A percentile compares a stretch with the other conserved stretches of the same genome.
Conservation (phyloP, 129 eudicot species). For the Flaveria linearis region DNA sequence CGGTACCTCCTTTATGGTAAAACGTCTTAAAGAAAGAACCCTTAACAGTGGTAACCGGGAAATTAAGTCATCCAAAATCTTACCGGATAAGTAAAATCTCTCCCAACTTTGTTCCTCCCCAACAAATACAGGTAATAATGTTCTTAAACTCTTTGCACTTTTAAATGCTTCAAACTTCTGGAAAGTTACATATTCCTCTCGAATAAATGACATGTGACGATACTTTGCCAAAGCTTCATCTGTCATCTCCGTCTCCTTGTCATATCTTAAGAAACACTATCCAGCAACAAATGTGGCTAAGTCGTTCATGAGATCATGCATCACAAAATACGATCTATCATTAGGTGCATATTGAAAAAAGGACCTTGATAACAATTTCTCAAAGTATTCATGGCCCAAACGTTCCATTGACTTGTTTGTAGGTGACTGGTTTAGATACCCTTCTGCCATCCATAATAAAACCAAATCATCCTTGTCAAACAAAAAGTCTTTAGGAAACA, state of each 20-base stretch:
- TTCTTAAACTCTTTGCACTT: neutral
- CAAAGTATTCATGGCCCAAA: neutral
- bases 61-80: neutral
- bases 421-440: neutral
- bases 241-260: too few species aligned
- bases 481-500: conserved; percentile 11
- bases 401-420: neutral
- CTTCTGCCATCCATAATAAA: conserved; percentile 1
- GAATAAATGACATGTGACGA: neutral
- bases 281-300: neutral
- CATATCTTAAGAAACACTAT: neutral
- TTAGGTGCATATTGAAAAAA: neutral
- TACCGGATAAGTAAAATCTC: neutral
- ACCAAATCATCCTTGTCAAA: conserved; percentile 18
- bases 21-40: neutral
- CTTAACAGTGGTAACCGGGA: neutral
- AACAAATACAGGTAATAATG: neutral
- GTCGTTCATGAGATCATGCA: neutral
- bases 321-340: neutral
- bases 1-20: neutral
- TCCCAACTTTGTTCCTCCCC: neutral
- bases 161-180: neutral
- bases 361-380: neutral
- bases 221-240: neutral
- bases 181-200: neutral